phyloP scores from a whole-genome alignment of 2,329 filamentous ascomycete genomes.

The Aspergillus sp. region DNA sequence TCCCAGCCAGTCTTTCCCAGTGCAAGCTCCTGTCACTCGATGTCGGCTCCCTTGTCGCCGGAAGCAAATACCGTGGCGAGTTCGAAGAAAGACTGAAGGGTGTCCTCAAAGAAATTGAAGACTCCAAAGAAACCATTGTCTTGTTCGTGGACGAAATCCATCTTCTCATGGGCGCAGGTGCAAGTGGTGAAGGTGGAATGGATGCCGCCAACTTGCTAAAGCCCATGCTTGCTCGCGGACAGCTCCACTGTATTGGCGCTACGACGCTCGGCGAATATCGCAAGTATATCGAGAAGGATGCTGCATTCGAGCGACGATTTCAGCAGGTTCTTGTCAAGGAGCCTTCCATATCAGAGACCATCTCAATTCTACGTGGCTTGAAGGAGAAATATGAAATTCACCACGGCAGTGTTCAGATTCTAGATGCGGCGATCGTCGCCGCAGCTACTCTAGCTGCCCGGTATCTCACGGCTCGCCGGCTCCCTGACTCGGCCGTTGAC shows the following conservation, averaged over 20 bases:
- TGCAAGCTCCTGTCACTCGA: conserved; percentile 95
- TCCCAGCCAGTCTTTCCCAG: conserved; percentile 89
- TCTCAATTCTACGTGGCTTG: conserved; percentile 96
- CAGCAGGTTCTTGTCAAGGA: conserved; percentile 98
- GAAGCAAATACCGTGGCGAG: conserved; percentile 97
- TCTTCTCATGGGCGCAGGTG: conserved; percentile 94
- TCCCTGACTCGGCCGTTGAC: conserved; percentile 96
- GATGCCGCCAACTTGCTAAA: conserved; percentile 97
- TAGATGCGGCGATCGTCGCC: conserved; percentile 88
- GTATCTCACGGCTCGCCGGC: conserved; percentile 84
- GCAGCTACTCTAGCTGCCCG: conserved; percentile 88
- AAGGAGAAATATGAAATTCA: conserved; percentile 99
- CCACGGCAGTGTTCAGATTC: conserved; percentile 86
- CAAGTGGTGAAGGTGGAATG: conserved; percentile 95
- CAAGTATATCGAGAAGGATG: conserved; percentile 99
- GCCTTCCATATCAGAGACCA: conserved; percentile 80
- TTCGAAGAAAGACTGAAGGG: conserved; percentile 99
- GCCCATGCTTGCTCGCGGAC: conserved; percentile 94
- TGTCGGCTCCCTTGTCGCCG: conserved; percentile 90
- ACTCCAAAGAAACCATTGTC: conserved; percentile 94
- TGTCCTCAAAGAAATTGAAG: conserved; percentile 92
- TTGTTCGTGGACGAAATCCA: conserved; percentile 99
- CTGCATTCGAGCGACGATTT: conserved; percentile 96
- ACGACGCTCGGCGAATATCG: conserved; percentile 94
- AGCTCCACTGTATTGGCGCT: conserved; percentile 96